Evolutionary conservation across 2,329 filamentous ascomycete genomes (phyloP), one percentile per base, ranked within the genome.

Genomic region (Colletotrichum sp.): DNA sequence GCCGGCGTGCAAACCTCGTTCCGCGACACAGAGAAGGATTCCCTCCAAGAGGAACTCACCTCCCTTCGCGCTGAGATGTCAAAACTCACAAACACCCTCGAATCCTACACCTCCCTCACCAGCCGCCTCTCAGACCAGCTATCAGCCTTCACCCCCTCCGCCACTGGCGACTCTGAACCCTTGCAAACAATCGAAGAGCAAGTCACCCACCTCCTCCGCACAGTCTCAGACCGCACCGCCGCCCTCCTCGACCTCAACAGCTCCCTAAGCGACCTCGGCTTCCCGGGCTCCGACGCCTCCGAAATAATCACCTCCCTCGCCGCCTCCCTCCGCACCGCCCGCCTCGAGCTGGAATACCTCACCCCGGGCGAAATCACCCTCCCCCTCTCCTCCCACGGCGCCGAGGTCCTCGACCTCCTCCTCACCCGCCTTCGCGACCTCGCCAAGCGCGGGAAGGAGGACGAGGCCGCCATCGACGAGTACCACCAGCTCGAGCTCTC

Each of bases 291-390:
- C 8, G 88, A 90, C 75, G 86, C 88, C 0, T 71, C 83, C n/a
- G 87, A 88, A n/a, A 87, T 90, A 72, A 80, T 93, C 9, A 77
- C 84, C 2, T 85, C 88, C 0, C 86, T 93, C 15, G 81, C 86
- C 0, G 77, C 84, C 3, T 86, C 88, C 3, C 90, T 93, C 83
- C 89, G 91, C 24, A 82, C 88, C 3, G 91, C 91, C 2, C 88
- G 92, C 2, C 83, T 93, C 0, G 91, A 93, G 78, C 87, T 93
- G 4, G 92, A 93, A 81, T 92, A 92, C 79, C 86, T 93, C 24
- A 90, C 88, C 0, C 91, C 91, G 0, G 91, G 91, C 7, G 91
- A 93, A 80, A 84, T 89, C n/a, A 79, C 86, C 0, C 85, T 92
- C 1, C 89, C 90, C 0, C 83, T 92, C 0, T 87, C 87, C 0